These are phyloP conservation scores for Hyphopichia fennica DNA, from an alignment of 1,139 yeast genomes.

Conservation along the genomic window DNA sequence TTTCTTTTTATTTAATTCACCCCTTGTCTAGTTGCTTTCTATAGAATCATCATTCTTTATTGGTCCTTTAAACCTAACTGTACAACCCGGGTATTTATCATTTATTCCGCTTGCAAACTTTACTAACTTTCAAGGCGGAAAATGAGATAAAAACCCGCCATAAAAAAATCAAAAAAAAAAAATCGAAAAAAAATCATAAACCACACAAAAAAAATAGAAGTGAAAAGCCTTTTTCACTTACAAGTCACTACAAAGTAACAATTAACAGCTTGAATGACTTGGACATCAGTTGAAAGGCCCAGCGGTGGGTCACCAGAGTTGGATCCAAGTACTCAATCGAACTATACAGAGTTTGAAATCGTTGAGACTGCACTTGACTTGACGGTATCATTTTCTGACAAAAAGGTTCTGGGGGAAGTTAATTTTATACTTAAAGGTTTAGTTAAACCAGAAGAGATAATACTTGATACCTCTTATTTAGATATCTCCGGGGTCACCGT, in stretches of 20 bases:
- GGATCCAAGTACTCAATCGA: constrained; percentile 78
- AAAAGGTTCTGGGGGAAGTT: constrained; percentile 29
- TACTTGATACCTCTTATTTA: constrained; percentile 35
- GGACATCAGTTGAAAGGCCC: constrained; percentile 1
- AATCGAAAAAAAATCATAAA: too few relatives aligned
- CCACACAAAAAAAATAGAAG: too few relatives aligned
- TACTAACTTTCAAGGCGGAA: too few relatives aligned
- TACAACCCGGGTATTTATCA: too few relatives aligned
- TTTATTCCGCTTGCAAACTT: too few relatives aligned
- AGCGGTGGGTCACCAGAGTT: constrained; percentile 4
- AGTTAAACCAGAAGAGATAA: constrained; percentile 11
- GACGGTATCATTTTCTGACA: constrained; percentile 28
- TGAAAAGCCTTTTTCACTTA: too few relatives aligned
- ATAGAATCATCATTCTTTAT: too few relatives aligned
- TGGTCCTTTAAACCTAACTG: too few relatives aligned
- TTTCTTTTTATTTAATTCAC: neutral
- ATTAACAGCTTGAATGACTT: neutral
- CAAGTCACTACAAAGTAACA: neutral
- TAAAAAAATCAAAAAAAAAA: too few relatives aligned
- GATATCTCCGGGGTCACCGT: constrained; percentile 20
- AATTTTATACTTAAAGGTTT: constrained; percentile 17
- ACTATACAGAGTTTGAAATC: constrained; percentile 57
- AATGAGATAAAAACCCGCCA: too few relatives aligned
- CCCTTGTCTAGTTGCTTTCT: too few relatives aligned
- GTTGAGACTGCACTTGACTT: constrained; percentile 27